Evolutionary conservation across 2,329 filamentous ascomycete genomes (phyloP), one percentile per base, ranked within the genome.

Genomic region (Phialophora chinensis): DNA sequence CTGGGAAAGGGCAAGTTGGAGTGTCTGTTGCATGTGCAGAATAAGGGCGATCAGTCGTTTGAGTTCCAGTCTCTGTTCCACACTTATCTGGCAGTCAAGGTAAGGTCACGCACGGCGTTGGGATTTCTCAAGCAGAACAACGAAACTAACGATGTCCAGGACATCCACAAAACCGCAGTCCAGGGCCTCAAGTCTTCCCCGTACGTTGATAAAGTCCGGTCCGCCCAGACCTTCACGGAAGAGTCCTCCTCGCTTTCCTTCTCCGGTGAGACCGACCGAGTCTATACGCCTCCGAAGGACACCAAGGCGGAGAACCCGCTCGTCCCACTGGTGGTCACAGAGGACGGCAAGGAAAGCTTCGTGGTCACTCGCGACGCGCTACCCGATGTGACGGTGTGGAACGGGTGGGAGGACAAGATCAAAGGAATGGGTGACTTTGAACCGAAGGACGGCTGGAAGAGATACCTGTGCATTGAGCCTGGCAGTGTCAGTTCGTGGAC

Each of bases 391-490:
- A 94, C 97, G 0, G 91, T 98, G 33, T 99, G 95, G 95, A 99
- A 99, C 80, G 95, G 95, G 1, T 97, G 94, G 93, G 84, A 85
- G 49, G 91, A 93, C 70, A 96, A 96, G 83, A 88, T 91, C 1
- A 87, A 88, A 73, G 85, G 85, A 4, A 96, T 97, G 81, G 88
- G 83, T 60, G 95, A 99, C 79, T 97, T 98, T 77, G 86, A 86
- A 66, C 95, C 95, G 58, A 91, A 96, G 75, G 91, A 93, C 62
- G 95, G 91, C 44, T 98, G 90, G 83, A 92, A 92, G 83, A 87
- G 92, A 66, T 97, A 98, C 92, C 83, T 99, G 52, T 98, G 95
- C 76, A 87, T 98, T 59, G 95, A 99, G 84, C 91, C 94, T 2
- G 95, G 95, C 12, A 86, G 89, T 10, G 94, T 98, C 20, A 85